phyloP scores from a whole-genome alignment of 768 basidiomycete genomes.

The Termitomyces sp. region DNA sequence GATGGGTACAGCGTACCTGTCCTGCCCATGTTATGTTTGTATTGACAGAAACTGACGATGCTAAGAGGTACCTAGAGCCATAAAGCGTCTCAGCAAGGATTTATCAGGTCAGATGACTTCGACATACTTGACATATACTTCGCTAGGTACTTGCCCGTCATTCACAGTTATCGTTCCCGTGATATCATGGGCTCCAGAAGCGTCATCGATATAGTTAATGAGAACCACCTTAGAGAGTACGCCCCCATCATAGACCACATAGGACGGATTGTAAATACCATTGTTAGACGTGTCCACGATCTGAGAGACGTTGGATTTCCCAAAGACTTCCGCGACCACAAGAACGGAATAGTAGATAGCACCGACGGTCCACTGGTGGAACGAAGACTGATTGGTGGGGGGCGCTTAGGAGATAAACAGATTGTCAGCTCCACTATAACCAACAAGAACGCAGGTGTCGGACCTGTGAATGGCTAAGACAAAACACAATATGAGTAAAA shows the following conservation, averaged over 20 bases:
- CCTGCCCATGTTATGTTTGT: conserved; percentile 75
- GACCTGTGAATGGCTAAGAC: conserved; percentile 56
- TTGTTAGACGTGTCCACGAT: conserved; percentile 64
- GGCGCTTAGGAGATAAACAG: conserved; percentile 24
- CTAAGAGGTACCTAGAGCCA: conserved; percentile 46
- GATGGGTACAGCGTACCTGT: conserved; percentile 42
- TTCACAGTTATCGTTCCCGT: conserved; percentile 46
- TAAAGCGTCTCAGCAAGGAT: neutral
- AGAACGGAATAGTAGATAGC: conserved; percentile 73
- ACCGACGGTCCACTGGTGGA: conserved; percentile 70
- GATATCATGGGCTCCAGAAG: conserved; percentile 51
- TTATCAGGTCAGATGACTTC: neutral
- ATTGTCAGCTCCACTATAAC: neutral
- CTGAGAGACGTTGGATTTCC: conserved; percentile 57
- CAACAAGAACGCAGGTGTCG: neutral
- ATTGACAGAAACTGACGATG: conserved; percentile 55
- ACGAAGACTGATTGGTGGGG: conserved; percentile 50
- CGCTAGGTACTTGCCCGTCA: conserved; percentile 41
- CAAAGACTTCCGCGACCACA: conserved; percentile 67
- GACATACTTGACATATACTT: conserved; percentile 54
- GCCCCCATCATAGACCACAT: conserved; percentile 74
- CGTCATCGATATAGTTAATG: conserved; percentile 71
- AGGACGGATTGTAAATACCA: conserved; percentile 54
- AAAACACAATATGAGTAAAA: conserved; percentile 25
- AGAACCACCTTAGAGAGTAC: conserved; percentile 57